Conservation (phyloP, 768 basidiomycete species). For the Russula foetens region DNA sequence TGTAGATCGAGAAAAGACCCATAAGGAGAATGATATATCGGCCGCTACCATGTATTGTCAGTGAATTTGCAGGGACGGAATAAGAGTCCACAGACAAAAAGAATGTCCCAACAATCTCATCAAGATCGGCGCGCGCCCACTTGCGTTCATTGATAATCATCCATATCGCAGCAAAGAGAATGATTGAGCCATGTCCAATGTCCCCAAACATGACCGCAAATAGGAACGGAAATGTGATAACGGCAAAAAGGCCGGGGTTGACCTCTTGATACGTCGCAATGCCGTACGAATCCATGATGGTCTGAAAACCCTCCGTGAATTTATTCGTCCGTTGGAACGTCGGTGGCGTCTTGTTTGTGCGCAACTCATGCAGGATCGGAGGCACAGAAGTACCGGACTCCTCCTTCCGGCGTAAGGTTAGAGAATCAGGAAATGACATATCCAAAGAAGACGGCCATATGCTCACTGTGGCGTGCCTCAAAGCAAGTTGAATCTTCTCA, state of each 20-base stretch:
- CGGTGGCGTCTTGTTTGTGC: conserved; percentile 86
- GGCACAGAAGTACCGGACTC: conserved; percentile 89
- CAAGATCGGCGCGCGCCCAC: conserved; percentile 63
- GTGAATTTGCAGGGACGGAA: conserved; percentile 10
- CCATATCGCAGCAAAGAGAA: conserved; percentile 62
- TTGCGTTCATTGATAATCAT: conserved; percentile 87
- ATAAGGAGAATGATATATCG: conserved; percentile 98
- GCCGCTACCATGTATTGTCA: conserved; percentile 46
- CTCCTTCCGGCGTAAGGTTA: conserved; percentile 37
- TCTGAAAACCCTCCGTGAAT: conserved; percentile 95
- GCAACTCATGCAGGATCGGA: conserved; percentile 85
- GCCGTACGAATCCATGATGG: conserved; percentile 97
- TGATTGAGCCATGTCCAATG: conserved; percentile 89
- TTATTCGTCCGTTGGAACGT: conserved; percentile 93
- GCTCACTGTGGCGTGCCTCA: conserved; percentile 77
- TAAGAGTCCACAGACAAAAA: conserved; percentile 64
- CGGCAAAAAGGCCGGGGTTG: conserved; percentile 90
- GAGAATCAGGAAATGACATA: neutral
- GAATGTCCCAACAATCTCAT: conserved; percentile 83
- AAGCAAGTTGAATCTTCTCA: conserved; percentile 71
- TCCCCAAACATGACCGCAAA: conserved; percentile 99
- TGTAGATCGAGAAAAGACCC: conserved; percentile 96
- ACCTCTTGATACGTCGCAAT: conserved; percentile 92
- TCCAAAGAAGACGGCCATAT: neutral
- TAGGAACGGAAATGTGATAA: conserved; percentile 93